Percentiles rank a stretch among this genome's conserved stretches.
phyloP scores from a whole-genome alignment of 768 basidiomycete genomes.

The Psilocybe cubensis region DNA sequence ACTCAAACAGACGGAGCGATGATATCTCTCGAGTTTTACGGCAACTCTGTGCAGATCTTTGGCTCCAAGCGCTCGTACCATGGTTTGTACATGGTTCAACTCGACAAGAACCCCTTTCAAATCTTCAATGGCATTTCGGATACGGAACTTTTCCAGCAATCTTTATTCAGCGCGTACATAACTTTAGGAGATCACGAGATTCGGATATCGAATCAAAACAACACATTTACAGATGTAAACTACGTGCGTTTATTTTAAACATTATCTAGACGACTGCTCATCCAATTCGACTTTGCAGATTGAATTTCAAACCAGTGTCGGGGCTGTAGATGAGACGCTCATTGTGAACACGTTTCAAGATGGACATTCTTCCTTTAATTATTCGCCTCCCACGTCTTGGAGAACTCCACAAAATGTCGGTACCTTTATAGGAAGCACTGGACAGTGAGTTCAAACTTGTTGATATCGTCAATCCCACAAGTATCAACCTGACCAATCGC shows the following conservation, averaged over 20 bases:
- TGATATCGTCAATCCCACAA: background rate
- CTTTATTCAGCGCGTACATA: background rate
- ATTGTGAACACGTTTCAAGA: conserved; percentile 27
- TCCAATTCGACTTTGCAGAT: too few relatives aligned
- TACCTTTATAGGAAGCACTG: conserved; percentile 12
- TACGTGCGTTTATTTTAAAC: conserved; percentile 25
- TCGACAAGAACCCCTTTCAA: conserved; percentile 19
- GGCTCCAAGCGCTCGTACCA: conserved; percentile 44
- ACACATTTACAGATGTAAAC: conserved; percentile 39
- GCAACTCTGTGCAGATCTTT: conserved; percentile 38
- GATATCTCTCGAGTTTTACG: conserved; percentile 39
- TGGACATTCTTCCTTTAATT: conserved; percentile 24
- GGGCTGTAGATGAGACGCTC: conserved; percentile 20
- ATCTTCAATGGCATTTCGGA: conserved; percentile 9
- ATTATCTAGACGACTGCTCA: background rate
- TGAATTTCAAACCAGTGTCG: conserved; percentile 21
- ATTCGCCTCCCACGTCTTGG: conserved; percentile 21
- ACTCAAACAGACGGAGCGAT: conserved; percentile 32
- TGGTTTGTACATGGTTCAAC: conserved; percentile 29
- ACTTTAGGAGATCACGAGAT: conserved; percentile 21
- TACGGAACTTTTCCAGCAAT: background rate
- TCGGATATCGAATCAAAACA: conserved; percentile 21
- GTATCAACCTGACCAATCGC: background rate
- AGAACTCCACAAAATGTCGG: conserved; percentile 4
- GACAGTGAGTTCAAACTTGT: conserved; percentile 18